Percentiles rank a stretch among this genome's conserved stretches.
Evolutionary conservation across 2,329 filamentous ascomycete genomes (phyloP).

Genomic region (Ceratocystis ficicola): DNA sequence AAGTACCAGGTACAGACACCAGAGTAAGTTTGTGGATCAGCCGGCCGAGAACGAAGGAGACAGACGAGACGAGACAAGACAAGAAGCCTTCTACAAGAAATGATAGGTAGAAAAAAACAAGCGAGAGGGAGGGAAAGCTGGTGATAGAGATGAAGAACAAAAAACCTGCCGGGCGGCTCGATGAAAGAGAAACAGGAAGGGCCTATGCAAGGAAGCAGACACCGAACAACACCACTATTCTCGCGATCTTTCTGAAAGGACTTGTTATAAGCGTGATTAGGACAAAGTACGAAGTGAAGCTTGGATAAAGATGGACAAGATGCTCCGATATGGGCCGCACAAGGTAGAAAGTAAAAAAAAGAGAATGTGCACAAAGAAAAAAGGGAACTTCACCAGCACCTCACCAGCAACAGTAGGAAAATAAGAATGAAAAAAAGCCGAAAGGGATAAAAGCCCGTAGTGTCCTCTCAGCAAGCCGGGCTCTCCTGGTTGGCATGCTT

Average conservation of each 20-base stretch:
- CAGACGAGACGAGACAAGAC: conserved; percentile 7
- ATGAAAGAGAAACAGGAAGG: not conserved
- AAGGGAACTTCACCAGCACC: too few species aligned
- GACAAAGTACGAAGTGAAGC: not conserved
- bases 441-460: not conserved
- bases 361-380: too few species aligned
- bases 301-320: not conserved
- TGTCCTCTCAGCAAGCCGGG: not conserved
- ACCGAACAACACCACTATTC: not conserved
- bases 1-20: conserved; percentile 1
- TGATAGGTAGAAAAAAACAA: conserved; percentile 1
- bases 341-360: too few species aligned
- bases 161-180: not conserved
- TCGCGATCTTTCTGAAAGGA: not conserved
- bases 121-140: not conserved
- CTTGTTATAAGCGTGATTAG: not conserved
- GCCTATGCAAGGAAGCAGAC: not conserved
- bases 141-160: not conserved
- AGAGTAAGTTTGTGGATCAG: not conserved
- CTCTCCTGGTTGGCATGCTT: conserved; percentile 11
- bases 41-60: not conserved
- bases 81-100: not conserved
- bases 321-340: not conserved
- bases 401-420: not conserved
- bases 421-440: not conserved